Conservation (phyloP, 2,329 filamentous ascomycete species). For the Neonectria ditissima region DNA sequence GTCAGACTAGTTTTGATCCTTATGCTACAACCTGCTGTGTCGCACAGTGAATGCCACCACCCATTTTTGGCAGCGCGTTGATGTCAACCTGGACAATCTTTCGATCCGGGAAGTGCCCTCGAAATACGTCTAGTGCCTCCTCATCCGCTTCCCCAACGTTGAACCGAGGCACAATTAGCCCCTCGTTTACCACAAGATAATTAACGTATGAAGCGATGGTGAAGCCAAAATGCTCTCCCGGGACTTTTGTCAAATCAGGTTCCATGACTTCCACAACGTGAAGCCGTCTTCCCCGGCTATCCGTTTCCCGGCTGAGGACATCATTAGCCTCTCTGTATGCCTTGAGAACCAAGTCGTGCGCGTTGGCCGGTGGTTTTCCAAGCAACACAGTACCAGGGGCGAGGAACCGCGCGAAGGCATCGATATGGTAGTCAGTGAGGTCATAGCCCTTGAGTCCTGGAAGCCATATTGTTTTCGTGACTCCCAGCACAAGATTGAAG, state of each 20-base stretch:
- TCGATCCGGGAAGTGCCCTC: slow-evolving; percentile 25
- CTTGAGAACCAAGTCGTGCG: slow-evolving; percentile 13
- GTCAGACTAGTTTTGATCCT: not conserved
- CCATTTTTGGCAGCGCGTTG: slow-evolving; percentile 12
- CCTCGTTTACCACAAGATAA: slow-evolving; percentile 46
- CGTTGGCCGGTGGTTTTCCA: slow-evolving; percentile 32
- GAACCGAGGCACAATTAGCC: slow-evolving; percentile 46
- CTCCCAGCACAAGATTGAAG: slow-evolving; percentile 38
- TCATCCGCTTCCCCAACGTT: slow-evolving; percentile 39
- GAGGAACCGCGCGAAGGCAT: slow-evolving; percentile 45
- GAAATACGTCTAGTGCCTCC: slow-evolving; percentile 34
- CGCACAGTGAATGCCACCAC: slow-evolving; percentile 26
- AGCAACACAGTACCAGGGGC: slow-evolving; percentile 40
- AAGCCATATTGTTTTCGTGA: slow-evolving; percentile 46
- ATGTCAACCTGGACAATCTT: slow-evolving; percentile 30
- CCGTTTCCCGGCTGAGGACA: slow-evolving; percentile 30
- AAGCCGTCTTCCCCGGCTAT: slow-evolving; percentile 38
- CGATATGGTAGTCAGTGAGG: slow-evolving; percentile 46
- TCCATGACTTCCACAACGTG: slow-evolving; percentile 43
- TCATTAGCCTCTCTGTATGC: slow-evolving; percentile 42
- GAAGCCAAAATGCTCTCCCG: slow-evolving; percentile 1
- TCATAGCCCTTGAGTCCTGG: slow-evolving; percentile 39
- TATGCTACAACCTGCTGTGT: slow-evolving; percentile 23
- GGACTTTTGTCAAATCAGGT: slow-evolving; percentile 29
- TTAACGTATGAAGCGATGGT: slow-evolving; percentile 40